These are phyloP conservation scores for Thielaviopsis ethacetica DNA, from an alignment of 2,329 filamentous ascomycete species.

Conservation along the genomic window DNA sequence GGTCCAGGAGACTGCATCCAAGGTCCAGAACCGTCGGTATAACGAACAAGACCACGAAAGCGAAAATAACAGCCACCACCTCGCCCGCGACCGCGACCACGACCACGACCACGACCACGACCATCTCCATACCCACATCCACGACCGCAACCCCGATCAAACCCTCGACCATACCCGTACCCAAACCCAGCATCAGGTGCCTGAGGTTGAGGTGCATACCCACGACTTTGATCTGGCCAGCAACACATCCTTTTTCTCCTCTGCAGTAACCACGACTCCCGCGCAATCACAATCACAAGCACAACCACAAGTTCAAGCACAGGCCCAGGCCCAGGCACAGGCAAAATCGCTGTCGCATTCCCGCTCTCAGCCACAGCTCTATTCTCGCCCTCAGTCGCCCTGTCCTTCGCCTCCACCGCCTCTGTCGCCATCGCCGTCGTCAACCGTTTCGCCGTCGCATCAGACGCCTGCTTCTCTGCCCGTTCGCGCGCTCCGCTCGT, in stretches of 20 bases:
- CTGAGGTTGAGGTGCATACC: background rate
- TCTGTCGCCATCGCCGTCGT: conserved; percentile 4
- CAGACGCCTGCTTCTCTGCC: conserved; percentile 9
- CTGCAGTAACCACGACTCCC: too few relatives aligned
- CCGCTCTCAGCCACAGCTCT: background rate
- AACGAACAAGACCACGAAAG: background rate
- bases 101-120: background rate
- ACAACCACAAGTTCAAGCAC: background rate
- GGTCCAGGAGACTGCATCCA: background rate
- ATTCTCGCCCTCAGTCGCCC: conserved; percentile 6
- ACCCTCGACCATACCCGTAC: background rate
- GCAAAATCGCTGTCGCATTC: background rate
- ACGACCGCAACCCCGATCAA: background rate
- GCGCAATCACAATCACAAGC: background rate
- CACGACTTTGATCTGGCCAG: background rate
- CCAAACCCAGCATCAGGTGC: background rate
- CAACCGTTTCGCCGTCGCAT: background rate
- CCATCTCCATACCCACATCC: background rate
- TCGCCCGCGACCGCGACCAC: background rate
- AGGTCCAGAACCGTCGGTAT: background rate
- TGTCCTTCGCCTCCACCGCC: conserved; percentile 10
- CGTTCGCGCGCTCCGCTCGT: conserved; percentile 13
- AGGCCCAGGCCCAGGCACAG: background rate
- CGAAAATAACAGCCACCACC: background rate
- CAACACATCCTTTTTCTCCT: background rate